These are phyloP conservation scores for Alternaria solani DNA, from an alignment of 2,329 filamentous ascomycete species.

Conservation along the genomic window DNA sequence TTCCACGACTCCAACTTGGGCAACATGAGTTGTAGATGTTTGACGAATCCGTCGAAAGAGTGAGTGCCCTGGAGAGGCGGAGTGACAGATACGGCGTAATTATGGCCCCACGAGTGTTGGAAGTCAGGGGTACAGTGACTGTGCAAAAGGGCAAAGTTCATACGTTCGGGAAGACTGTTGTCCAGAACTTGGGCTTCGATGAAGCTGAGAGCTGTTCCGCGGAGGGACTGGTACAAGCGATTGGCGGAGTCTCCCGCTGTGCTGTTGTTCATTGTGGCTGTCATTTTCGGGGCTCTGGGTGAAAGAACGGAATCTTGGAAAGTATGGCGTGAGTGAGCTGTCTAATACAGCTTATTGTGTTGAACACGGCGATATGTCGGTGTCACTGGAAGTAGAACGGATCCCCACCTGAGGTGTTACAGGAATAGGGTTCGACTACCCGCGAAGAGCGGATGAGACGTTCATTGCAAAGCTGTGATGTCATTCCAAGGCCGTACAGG, in stretches of 20 bases:
- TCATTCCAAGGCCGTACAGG: neutral
- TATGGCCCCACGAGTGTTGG: conserved; percentile 42
- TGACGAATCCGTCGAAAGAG: conserved; percentile 28
- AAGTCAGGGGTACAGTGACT: conserved; percentile 27
- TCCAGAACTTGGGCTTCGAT: conserved; percentile 22
- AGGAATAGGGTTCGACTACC: neutral
- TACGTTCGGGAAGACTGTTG: conserved; percentile 3
- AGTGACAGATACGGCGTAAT: conserved; percentile 31
- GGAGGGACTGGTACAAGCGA: conserved; percentile 10
- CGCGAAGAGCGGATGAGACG: neutral
- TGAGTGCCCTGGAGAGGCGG: conserved; percentile 30
- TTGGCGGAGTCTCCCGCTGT: neutral
- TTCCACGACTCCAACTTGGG: conserved; percentile 33
- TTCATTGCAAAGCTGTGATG: neutral
- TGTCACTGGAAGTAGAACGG: neutral
- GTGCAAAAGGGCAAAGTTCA: conserved; percentile 27
- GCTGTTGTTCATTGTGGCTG: neutral
- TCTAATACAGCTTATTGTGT: neutral
- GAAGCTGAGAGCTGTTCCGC: conserved; percentile 26
- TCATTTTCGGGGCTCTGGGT: neutral
- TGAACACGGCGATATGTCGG: neutral
- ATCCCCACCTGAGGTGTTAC: neutral
- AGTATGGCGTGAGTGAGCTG: neutral
- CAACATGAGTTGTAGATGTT: conserved; percentile 34
- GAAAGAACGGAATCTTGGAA: neutral